Evolutionary conservation across 768 basidiomycete species (phyloP), one percentile per base, ranked within the genome.

Genomic region (Lyophyllum semitale): DNA sequence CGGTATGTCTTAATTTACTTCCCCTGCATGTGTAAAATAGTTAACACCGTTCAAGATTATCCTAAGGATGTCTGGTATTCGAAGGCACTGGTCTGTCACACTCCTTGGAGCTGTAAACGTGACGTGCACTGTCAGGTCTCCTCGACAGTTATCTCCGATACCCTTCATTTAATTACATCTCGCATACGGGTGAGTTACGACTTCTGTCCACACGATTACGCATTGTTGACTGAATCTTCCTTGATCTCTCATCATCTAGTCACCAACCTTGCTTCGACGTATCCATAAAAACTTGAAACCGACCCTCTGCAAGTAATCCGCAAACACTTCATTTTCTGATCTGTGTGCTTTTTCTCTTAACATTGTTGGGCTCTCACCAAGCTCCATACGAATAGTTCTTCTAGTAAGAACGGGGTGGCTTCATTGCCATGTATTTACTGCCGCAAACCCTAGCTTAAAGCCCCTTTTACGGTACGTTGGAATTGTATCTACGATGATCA

Each of bases 201-300:
- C 5, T 42, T 18, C 26, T 11, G 25, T 17, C n/a, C 15, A 23
- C 5, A 13, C 8, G 4, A 23, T 2, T 22, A n/a, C 4, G 29
- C 37, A 2, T 7, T 25, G 2, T 6, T 33, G 13, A 29, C 17
- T 29, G 15, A 13, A 33, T 17, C 17, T 15, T 13, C 38, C 9
- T 12, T 29, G 51, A 48, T 55, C 18, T 55, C 50, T 26, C 42
- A 45, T 26, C 51, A 55, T 37, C 48, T 48, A 6, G 40, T 55
- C 42, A 26, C 32, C 8, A 50, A 55, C 25, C n/a, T n/a, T 55
- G 51, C 33, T 55, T 45, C 48, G 50, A 55, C 25, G 54, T 50
- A 13, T 15, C 29, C 22, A 18, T 1, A 0, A 20, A 23, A 3
- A 11, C 5, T 20, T 33, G 30, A 54, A 23, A 8, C 38, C 15